phyloP scores from a whole-genome alignment of 2,329 filamentous ascomycete species.

The Penicillium sp. region DNA sequence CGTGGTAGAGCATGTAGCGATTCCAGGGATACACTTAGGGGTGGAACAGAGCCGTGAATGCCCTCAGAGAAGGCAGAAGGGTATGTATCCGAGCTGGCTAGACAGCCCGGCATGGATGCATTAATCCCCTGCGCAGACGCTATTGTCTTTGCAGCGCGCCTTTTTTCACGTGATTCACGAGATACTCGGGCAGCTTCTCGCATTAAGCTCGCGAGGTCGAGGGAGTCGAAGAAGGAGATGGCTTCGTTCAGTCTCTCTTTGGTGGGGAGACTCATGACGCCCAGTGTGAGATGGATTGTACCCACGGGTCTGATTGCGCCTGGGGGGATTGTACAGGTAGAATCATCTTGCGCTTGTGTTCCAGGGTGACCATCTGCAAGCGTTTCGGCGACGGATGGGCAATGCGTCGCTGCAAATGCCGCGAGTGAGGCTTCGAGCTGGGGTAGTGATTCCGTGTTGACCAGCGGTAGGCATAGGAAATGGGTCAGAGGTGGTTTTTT shows the following conservation, averaged over 20 bases:
- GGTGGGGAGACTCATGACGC: slow-evolving; percentile 68
- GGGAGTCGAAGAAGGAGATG: slow-evolving; percentile 36
- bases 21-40: slow-evolving; percentile 42
- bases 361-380: not conserved
- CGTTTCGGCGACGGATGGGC: not conserved
- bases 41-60: slow-evolving; percentile 8
- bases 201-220: slow-evolving; percentile 42
- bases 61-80: too few species aligned
- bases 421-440: slow-evolving; percentile 61
- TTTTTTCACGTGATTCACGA: slow-evolving; percentile 1
- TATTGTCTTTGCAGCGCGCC: not conserved
- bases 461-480: slow-evolving; percentile 53
- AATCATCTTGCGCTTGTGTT: slow-evolving; percentile 25
- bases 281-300: slow-evolving; percentile 79
- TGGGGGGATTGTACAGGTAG: slow-evolving; percentile 49
- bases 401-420: slow-evolving; percentile 48
- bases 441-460: slow-evolving; percentile 53
- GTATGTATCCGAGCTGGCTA: too few species aligned
- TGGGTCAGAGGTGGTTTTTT: slow-evolving; percentile 38
- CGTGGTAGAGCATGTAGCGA: slow-evolving; percentile 36
- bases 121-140: not conserved
- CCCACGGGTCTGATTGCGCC: slow-evolving; percentile 69
- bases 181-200: slow-evolving; percentile 28
- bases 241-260: slow-evolving; percentile 46
- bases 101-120: too few species aligned